A percentile compares a stretch with the other conserved stretches of the same genome.
phyloP scores from a whole-genome alignment of 805 yeast species.

The Wickerhamomyces sydowiorum region DNA sequence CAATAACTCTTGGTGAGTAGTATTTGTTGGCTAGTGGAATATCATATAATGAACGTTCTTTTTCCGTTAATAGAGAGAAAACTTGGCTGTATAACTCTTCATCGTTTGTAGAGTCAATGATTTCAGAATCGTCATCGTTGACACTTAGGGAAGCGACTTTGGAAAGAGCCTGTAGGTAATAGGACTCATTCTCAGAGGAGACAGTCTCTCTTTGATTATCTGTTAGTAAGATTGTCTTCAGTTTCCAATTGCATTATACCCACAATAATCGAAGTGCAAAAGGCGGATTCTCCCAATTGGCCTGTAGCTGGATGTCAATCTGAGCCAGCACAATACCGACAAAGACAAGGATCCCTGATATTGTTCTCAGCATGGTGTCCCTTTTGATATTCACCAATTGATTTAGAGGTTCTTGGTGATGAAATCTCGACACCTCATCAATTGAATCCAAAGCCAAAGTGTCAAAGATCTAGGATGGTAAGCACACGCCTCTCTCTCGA shows the following conservation, averaged over 20 bases:
- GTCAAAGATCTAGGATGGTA: no score
- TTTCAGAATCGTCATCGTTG: conserved; percentile 9
- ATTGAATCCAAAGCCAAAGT: no score
- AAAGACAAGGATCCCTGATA: background rate
- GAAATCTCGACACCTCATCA: no score
- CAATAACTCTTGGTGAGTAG: conserved; percentile 55
- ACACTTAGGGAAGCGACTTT: conserved; percentile 9
- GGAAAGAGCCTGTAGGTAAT: conserved; percentile 8
- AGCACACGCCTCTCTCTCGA: no score
- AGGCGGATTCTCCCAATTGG: conserved; percentile 24
- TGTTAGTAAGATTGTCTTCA: background rate
- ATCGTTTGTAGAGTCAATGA: conserved; percentile 6
- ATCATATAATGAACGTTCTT: conserved; percentile 16
- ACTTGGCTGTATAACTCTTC: conserved; percentile 14
- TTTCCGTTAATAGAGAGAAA: conserved; percentile 11
- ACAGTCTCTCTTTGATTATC: conserved; percentile 18
- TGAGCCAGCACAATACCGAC: conserved; percentile 4
- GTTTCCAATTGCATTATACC: conserved; percentile 3
- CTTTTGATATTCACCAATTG: no score
- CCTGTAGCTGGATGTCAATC: conserved; percentile 16
- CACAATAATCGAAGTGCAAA: conserved; percentile 21
- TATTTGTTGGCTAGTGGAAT: conserved; percentile 30
- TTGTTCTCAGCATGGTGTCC: background rate
- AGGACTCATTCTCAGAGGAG: conserved; percentile 18
- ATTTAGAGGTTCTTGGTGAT: no score